A percentile compares a stretch with the other conserved stretches of the same genome.
Conservation (phyloP, 208 protist genomes). For the Ichthyophonus hoferi region DNA sequence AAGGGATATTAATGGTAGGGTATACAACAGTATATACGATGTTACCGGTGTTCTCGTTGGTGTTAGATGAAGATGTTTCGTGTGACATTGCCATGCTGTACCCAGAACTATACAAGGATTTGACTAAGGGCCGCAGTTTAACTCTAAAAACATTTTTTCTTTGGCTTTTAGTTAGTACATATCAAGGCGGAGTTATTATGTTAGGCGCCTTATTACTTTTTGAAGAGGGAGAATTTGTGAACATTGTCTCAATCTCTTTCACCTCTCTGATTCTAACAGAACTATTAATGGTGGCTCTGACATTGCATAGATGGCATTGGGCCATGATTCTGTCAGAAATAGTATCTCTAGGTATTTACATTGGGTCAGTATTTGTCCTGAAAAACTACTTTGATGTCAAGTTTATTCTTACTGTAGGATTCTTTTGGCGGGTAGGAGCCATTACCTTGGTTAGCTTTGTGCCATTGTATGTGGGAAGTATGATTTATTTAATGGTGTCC, state of each 20-base stretch:
- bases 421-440: slow-evolving; percentile 74
- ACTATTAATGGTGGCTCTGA: slow-evolving; percentile 84
- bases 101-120: slow-evolving; percentile 92
- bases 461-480: slow-evolving; percentile 63
- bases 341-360: slow-evolving; percentile 77
- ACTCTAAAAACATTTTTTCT: slow-evolving; percentile 73
- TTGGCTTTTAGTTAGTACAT: slow-evolving; percentile 68
- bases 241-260: slow-evolving; percentile 93
- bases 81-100: slow-evolving; percentile 82
- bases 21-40: slow-evolving; percentile 96
- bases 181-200: slow-evolving; percentile 90
- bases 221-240: slow-evolving; percentile 77
- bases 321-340: slow-evolving; percentile 78
- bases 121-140: slow-evolving; percentile 74
- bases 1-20: slow-evolving; percentile 82
- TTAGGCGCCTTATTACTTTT: slow-evolving; percentile 85
- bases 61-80: slow-evolving; percentile 91
- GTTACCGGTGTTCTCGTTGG: slow-evolving; percentile 91
- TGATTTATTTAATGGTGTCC: slow-evolving; percentile 52
- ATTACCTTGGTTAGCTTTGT: slow-evolving; percentile 68
- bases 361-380: slow-evolving; percentile 79
- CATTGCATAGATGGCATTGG: slow-evolving; percentile 77
- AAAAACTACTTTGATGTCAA: slow-evolving; percentile 79
- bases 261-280: slow-evolving; percentile 93
- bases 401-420: slow-evolving; percentile 84